A percentile compares a stretch with the other conserved stretches of the same genome.
Conservation (phyloP, 345 rosid species). For the Citrus maxima region DNA sequence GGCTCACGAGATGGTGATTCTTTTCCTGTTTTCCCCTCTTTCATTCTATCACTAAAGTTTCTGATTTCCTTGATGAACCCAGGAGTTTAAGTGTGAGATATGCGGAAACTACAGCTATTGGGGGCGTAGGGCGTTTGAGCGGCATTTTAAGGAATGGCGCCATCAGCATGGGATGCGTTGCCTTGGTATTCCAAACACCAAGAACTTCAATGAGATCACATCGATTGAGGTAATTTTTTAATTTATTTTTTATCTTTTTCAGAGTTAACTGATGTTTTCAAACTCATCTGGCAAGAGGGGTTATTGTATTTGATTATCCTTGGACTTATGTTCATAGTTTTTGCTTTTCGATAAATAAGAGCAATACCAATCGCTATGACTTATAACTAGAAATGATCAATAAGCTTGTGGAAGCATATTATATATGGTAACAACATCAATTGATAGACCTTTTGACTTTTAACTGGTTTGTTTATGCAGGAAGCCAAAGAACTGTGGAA, state of each 20-base stretch:
- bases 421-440: neutral
- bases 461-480: conserved; percentile 30
- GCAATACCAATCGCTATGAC: neutral
- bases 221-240: conserved; percentile 60
- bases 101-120: conserved; percentile 94
- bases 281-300: neutral
- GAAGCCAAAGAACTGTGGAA: conserved; percentile 98
- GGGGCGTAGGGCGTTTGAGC: conserved; percentile 98
- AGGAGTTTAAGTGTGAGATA: conserved; percentile 98
- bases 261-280: neutral
- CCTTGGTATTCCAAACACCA: conserved; percentile 96
- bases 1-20: neutral
- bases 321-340: neutral
- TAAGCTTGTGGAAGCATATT: neutral
- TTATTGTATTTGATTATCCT: neutral
- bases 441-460: neutral
- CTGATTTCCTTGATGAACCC: neutral
- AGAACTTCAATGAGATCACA: conserved; percentile 96
- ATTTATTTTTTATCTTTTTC: neutral
- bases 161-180: conserved; percentile 99
- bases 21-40: neutral
- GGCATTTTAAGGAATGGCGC: conserved; percentile 96
- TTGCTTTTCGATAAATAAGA: neutral
- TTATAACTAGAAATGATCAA: neutral
- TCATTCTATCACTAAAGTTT: neutral